phyloP scores from a whole-genome alignment of 2,329 filamentous ascomycete species.

The Epichloe baconii region DNA sequence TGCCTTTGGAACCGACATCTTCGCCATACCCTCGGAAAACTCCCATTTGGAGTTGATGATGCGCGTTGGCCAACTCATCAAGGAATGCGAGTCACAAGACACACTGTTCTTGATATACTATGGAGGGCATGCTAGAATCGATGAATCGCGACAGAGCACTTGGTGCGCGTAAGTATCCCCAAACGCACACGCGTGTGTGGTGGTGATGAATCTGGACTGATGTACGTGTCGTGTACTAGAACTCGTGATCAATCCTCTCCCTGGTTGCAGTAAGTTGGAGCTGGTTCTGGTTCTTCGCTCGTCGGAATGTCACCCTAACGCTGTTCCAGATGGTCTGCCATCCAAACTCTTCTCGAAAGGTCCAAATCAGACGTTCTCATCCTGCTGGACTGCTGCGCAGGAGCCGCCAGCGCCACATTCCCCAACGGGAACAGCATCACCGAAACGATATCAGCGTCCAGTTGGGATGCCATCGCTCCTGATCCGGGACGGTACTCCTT shows the following conservation, averaged over 20 bases:
- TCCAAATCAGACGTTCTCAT: constrained; percentile 45
- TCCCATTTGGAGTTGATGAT: constrained; percentile 46
- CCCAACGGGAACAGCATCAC: constrained; percentile 45
- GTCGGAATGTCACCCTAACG: not conserved
- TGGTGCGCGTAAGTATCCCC: constrained; percentile 40
- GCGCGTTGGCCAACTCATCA: constrained; percentile 42
- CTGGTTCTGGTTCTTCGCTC: not conserved
- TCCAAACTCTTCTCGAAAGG: constrained; percentile 44
- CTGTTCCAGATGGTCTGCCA: constrained; percentile 39
- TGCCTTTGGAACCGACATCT: constrained; percentile 43
- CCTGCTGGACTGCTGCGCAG: constrained; percentile 45
- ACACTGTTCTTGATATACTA: constrained; percentile 47
- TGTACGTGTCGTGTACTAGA: constrained; percentile 13
- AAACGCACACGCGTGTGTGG: not conserved
- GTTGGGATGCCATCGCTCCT: constrained; percentile 48
- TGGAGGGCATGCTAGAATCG: constrained; percentile 45
- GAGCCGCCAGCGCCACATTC: constrained; percentile 46
- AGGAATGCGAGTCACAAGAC: constrained; percentile 40
- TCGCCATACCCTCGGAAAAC: constrained; percentile 44
- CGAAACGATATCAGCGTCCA: constrained; percentile 48
- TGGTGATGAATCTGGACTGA: not conserved
- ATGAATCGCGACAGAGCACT: constrained; percentile 45
- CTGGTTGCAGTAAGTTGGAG: constrained; percentile 36
- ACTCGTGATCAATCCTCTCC: constrained; percentile 38
- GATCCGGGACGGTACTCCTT: constrained; percentile 48